Conservation (phyloP, 1,139 yeast species). For the Blastobotrys persicus region DNA sequence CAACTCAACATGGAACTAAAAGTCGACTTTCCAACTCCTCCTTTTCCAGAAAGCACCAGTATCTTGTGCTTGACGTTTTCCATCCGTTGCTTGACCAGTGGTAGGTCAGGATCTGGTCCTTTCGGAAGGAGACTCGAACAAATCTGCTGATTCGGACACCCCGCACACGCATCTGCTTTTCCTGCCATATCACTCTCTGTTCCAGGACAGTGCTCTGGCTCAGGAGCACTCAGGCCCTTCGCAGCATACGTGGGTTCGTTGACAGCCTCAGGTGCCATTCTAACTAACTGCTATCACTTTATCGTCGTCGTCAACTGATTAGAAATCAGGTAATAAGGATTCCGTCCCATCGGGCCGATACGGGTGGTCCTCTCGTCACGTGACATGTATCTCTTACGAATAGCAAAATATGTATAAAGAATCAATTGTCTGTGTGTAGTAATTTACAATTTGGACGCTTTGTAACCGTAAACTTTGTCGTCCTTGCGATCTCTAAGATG, state of each 20-base stretch:
- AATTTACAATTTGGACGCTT: conserved; percentile 20
- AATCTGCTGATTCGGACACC: conserved; percentile 90
- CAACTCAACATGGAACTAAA: conserved; percentile 92
- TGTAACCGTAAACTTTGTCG: conserved; percentile 24
- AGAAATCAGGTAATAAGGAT: neutral
- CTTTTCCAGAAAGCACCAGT: conserved; percentile 88
- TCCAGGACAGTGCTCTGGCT: conserved; percentile 98
- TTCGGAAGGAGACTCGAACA: conserved; percentile 78
- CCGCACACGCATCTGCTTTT: conserved; percentile 86
- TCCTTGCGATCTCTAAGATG: conserved; percentile 29
- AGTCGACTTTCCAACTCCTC: conserved; percentile 98
- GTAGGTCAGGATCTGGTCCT: conserved; percentile 95
- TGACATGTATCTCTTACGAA: too few species aligned
- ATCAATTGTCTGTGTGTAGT: too few species aligned
- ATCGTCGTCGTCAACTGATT: neutral
- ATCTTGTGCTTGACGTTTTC: conserved; percentile 74
- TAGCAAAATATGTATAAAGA: too few species aligned
- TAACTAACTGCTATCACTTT: neutral
- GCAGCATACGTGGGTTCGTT: conserved; percentile 3
- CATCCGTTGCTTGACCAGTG: conserved; percentile 68
- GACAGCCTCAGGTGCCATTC: conserved; percentile 4
- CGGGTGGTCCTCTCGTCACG: neutral
- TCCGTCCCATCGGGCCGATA: neutral
- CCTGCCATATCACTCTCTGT: conserved; percentile 95
- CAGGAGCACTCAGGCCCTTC: conserved; percentile 31